Evolutionary conservation across 441 rosid species (phyloP), one percentile per base, ranked within the genome.

Genomic region (Syzygium syzygioides): DNA sequence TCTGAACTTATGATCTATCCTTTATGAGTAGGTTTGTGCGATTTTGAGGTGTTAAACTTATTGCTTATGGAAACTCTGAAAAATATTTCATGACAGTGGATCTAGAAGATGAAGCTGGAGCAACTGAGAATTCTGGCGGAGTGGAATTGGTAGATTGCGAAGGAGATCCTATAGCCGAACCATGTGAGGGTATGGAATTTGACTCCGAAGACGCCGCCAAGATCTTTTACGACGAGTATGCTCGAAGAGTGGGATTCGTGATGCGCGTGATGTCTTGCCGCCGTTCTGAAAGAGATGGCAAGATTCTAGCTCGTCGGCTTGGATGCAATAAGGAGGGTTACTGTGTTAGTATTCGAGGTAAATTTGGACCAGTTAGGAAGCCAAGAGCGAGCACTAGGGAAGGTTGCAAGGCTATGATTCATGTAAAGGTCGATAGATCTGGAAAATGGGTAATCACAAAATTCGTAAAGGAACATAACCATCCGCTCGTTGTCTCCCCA

Each of bases 181-280:
- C 99, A 50, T 57, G 41, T 34, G 90, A 89, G 50, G 90, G 90
- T 23, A 86, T 89, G 90, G 90, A 86, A 26, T 89, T 90, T 79
- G 89, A 90, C 41, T 90, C 91, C 1, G 91, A 90, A 86, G 91
- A 94, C 9, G 96, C 94, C 3, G 96, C 97, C 85, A 95, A 95
- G 90, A 86, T 93, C 80, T 95, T 93, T 87, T 94, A 95, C 86
- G 97, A 95, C 41, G 94, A 94, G 41, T 95, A 95, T 92, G 93
- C 97, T 32, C 93, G 95, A 41, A 90, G 86, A 41, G 88, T 94
- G 88, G 97, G 97, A 9, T 95, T 95, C 56, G 96, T 95, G 4
- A 95, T 95, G 96, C 96, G 95, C 55, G 95, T 94, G 71, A 94
- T 94, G 96, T 94, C 95, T 86, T 95, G 97, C 80, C 94, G 96